Base-by-base conservation (phyloP, 2,329 filamentous ascomycete genomes). In the Aspergillus terreus region DNA sequence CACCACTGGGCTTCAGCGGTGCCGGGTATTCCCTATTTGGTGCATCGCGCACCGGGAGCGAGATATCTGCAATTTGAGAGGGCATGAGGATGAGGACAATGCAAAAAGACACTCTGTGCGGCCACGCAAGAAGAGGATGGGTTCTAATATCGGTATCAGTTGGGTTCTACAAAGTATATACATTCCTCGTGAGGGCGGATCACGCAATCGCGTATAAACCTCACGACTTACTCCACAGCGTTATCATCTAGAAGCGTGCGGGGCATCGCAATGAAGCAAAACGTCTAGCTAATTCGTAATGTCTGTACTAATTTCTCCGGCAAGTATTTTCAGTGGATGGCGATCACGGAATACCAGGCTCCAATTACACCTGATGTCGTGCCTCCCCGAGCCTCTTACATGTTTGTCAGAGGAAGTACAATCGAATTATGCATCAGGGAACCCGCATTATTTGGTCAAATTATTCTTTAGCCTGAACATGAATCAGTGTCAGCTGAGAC, bases 1-100 rank as follows among this genome's bases (percentile, higher is more conserved):
- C 60, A 14, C 75, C 75, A 9, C 54, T 65, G 17, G 62, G 60
- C 49, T 69, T 62, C 38, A 76, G 57, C 46, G 55, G 58, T n/a
- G 35, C 12, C 14, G 35, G 35, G 12, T 38, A 38, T 38, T 38
- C 35, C 14, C 35, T n/a, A n/a, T 17, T 38, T 38, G 35, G 35
- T n/a, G 35, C 14, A 38, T 9, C 7, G 10, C 27, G 5, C 14
- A 38, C 14, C 14, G 35, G 35, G 15, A 38, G 35, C 12, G 35
- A 17, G 5, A n/a, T 6, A 15, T 38, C 35, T n/a, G 15, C 14
- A 17, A 38, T 38, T 38, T 38, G 35, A 38, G 35, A 17, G n/a
- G 35, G 14, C 35, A 38, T 36, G 33, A 36, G 7, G 12, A n/a
- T 1, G 11, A 15, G 12, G 7, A 36, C 1, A 6, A 15, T 14